Percentiles rank a stretch among this genome's conserved stretches.
Conservation (phyloP, 2,329 filamentous ascomycete species). For the Fusarium burgessii region DNA sequence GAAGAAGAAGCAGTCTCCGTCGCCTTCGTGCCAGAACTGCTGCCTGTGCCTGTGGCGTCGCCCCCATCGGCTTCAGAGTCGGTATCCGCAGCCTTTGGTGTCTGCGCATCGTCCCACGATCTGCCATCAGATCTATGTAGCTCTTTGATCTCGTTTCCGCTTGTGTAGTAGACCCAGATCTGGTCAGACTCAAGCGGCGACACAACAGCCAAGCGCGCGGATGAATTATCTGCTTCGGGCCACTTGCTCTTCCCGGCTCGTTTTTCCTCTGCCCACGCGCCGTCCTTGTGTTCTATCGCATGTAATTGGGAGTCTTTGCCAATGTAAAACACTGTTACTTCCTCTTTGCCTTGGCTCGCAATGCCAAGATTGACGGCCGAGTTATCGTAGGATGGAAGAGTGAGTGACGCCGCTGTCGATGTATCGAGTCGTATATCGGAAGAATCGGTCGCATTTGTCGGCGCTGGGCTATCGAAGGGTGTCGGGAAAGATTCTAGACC, state of each 20-base stretch:
- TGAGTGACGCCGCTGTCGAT: not conserved
- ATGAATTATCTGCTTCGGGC: conserved; percentile 19
- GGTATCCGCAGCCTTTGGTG: not conserved
- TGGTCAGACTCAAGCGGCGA: conserved; percentile 16
- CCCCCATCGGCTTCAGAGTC: not conserved
- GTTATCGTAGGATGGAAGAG: conserved; percentile 6
- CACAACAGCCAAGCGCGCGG: conserved; percentile 21
- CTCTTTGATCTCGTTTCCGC: conserved; percentile 18
- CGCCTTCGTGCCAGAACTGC: not conserved
- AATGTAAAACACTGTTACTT: conserved; percentile 21
- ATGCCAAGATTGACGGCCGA: conserved; percentile 2
- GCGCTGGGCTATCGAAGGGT: conserved; percentile 24
- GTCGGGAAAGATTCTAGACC: conserved; percentile 26
- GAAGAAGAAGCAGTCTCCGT: not conserved
- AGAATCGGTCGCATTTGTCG: conserved; percentile 27
- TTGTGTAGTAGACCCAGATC: conserved; percentile 30
- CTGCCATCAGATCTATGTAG: conserved; percentile 5
- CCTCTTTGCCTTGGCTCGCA: not conserved
- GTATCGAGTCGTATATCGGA: conserved; percentile 20
- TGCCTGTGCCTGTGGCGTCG: not conserved
- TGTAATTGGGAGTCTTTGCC: conserved; percentile 22
- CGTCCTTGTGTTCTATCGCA: not conserved
- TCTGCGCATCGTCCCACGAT: conserved; percentile 10
- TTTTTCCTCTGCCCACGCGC: conserved; percentile 4
- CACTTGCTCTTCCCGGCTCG: conserved; percentile 8